Evolutionary conservation across 257 asterid genomes (phyloP).

Genomic region (Penstemon barbatus): DNA sequence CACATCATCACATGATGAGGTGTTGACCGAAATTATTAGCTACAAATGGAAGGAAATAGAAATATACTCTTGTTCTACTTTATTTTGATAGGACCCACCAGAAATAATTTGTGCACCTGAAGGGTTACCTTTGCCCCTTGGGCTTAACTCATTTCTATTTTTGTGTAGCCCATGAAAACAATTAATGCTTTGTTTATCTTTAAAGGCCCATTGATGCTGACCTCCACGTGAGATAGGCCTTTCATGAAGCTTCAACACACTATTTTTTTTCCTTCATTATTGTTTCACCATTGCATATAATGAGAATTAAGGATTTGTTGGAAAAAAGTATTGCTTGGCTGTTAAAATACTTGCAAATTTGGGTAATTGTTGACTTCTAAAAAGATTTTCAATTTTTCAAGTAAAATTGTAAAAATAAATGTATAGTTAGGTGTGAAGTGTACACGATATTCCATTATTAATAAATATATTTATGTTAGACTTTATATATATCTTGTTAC

Average conservation of each 20-base stretch:
- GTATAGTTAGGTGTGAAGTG: too few species aligned
- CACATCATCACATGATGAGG: constrained; percentile 16
- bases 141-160: constrained; percentile 33
- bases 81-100: constrained; percentile 34
- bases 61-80: not conserved
- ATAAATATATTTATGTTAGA: too few species aligned
- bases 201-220: constrained; percentile 32
- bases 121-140: constrained; percentile 27
- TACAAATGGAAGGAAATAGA: constrained; percentile 16
- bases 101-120: constrained; percentile 24
- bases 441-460: too few species aligned
- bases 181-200: constrained; percentile 8
- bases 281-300: too few species aligned
- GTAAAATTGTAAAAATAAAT: too few species aligned
- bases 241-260: not conserved
- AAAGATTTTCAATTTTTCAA: too few species aligned
- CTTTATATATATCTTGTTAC: too few species aligned
- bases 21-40: constrained; percentile 36
- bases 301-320: too few species aligned
- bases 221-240: constrained; percentile 30
- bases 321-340: too few species aligned
- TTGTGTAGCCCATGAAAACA: constrained; percentile 24
- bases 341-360: too few species aligned
- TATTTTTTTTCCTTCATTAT: not conserved
- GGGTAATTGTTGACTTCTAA: too few species aligned